phyloP scores from a whole-genome alignment of 1,284 basidiomycete genomes.

The Hortiboletus rubellus region DNA sequence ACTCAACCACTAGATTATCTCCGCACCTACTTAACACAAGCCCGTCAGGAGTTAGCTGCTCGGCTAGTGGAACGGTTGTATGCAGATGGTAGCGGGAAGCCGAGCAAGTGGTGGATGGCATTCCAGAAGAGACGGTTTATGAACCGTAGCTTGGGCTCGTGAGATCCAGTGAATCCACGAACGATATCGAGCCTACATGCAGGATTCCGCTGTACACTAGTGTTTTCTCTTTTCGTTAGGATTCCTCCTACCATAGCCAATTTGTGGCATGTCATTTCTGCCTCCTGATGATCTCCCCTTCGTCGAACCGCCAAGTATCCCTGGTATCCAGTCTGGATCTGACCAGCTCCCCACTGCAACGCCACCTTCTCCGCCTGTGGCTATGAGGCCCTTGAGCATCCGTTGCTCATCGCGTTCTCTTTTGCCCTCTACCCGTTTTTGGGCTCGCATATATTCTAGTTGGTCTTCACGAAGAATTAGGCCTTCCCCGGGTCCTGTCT shows the following conservation, averaged over 20 bases:
- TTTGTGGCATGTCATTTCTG: conserved; percentile 68
- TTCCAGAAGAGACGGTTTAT: conserved; percentile 98
- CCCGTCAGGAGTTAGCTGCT: conserved; percentile 86
- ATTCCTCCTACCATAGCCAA: conserved; percentile 85
- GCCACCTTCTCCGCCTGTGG: conserved; percentile 48
- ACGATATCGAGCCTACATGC: conserved; percentile 1
- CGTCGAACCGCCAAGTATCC: conserved; percentile 74
- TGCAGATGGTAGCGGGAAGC: conserved; percentile 80
- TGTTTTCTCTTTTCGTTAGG: conserved; percentile 75
- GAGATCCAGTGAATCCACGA: conserved; percentile 19
- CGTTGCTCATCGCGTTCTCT: conserved; percentile 77
- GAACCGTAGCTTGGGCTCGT: conserved; percentile 80
- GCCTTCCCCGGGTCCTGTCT: conserved; percentile 76
- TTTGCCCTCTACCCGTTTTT: conserved; percentile 71
- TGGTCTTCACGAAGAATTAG: conserved; percentile 92
- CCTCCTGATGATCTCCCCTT: conserved; percentile 76
- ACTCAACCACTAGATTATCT: conserved; percentile 68
- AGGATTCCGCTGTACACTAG: conserved; percentile 34
- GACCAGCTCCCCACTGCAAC: conserved; percentile 77
- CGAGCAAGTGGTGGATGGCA: conserved; percentile 99
- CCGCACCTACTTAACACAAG: conserved; percentile 89
- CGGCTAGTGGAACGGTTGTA: conserved; percentile 90
- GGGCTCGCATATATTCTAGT: conserved; percentile 79
- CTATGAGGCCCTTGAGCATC: conserved; percentile 64
- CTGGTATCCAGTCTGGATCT: conserved; percentile 95